A percentile compares a stretch with the other conserved stretches of the same genome.
These are phyloP conservation scores for Rosa hybrid DNA, from an alignment of 331 rosid genomes.

Conservation along the genomic window DNA sequence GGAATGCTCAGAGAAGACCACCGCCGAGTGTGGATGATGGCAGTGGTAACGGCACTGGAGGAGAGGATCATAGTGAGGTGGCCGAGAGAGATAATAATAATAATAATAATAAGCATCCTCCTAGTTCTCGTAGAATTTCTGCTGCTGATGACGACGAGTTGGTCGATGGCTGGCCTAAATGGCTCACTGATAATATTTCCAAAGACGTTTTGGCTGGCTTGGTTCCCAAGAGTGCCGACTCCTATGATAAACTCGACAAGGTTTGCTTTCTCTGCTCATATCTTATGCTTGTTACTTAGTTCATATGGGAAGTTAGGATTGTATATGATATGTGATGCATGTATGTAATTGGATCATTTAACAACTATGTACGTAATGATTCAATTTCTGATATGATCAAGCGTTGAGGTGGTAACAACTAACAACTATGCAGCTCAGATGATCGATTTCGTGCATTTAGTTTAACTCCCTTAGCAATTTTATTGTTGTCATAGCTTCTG, in stretches of 20 bases:
- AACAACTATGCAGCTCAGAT: neutral
- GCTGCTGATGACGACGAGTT: constrained; percentile 45
- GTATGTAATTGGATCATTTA: no score
- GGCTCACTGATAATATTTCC: constrained; percentile 74
- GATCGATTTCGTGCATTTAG: neutral
- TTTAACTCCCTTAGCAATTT: neutral
- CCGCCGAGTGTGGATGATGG: constrained; percentile 23
- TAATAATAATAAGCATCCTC: neutral
- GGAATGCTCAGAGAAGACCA: constrained; percentile 50
- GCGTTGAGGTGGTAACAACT: neutral
- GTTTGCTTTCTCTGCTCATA: constrained; percentile 24
- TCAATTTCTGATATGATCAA: neutral
- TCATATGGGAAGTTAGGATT: neutral
- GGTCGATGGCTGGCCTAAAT: constrained; percentile 57
- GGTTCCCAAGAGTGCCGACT: constrained; percentile 77
- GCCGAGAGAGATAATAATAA: constrained; percentile 24
- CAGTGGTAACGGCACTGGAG: constrained; percentile 13
- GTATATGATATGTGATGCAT: neutral
- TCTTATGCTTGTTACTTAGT: neutral
- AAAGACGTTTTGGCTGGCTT: constrained; percentile 44
- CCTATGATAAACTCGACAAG: constrained; percentile 70
- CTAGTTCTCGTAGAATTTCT: constrained; percentile 14
- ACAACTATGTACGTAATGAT: no score
- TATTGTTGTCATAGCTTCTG: neutral
- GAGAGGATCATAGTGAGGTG: constrained; percentile 19